Evolutionary conservation across 1,139 yeast species (phyloP), one percentile per base, ranked within the genome.

Genomic region (Lodderomyces elongisporus): DNA sequence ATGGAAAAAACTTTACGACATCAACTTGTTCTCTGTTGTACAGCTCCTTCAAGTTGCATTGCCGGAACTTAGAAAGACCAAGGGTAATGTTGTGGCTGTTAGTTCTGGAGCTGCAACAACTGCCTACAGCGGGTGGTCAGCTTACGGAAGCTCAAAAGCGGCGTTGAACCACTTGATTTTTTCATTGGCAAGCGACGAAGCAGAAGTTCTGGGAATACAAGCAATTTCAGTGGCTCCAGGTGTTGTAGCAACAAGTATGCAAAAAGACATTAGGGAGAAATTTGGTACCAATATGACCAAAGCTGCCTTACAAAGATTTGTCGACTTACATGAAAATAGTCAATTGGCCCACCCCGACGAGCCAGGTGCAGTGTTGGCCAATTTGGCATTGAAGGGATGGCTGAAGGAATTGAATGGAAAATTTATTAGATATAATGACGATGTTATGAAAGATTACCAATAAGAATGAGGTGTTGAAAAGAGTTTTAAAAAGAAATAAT

Each of bases 191-290:
- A 65, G 60, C 4, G 95, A 85, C 47, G 89, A 84, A 51, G 58
- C 65, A 3, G 72, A 66, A 0, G 62, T 88, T 14, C 10, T n/a
- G 14, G 26, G 26, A 10, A n/a, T 24, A 6, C 62, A 63, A 31
- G 66, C 84, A 3, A 60, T 85, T 8, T 67, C 95, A 0, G 69
- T 89, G 16, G 96, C 95, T 2, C 97, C 97, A 0, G 97, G 97
- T 3, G 94, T 85, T 2, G 96, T 89, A 2, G 87, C 84, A 52
- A 88, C 97, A 0, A 66, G 63, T 14, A 89, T 89, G 96, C 97
- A 89, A 59, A 52, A 48, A 9, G 79, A 75, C 38, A 87, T 89
- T 37, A 74, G 96, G 49, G 79, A 74, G 16, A 51, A 48, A 39
- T 72, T 73, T 47, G 76, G 77, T 1, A 44, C 51, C 8, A 59